Conservation (phyloP, 164 flowering plant genomes). For the Dillenia suffruticosa region DNA sequence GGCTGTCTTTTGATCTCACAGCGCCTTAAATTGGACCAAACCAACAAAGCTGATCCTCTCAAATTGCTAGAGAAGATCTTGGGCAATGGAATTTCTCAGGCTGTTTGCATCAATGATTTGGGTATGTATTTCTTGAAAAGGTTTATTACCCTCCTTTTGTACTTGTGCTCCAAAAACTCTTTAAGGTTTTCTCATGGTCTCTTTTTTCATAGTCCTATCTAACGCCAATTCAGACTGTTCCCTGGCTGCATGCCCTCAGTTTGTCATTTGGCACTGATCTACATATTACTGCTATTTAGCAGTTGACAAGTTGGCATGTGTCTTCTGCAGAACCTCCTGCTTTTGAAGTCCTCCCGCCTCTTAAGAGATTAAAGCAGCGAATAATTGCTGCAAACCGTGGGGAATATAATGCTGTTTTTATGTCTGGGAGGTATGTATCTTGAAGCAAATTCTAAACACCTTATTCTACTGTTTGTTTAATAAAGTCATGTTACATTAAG, state of each 20-base stretch:
- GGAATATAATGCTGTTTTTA: conserved; percentile 87
- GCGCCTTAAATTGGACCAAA: conserved; percentile 63
- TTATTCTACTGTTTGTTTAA: too few relatives aligned
- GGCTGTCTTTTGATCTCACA: conserved; percentile 23
- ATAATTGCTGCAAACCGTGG: conserved; percentile 81
- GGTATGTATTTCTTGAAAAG: conserved; percentile 36
- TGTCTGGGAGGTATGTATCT: conserved; percentile 86
- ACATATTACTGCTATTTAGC: too few relatives aligned
- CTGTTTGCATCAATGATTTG: conserved; percentile 89
- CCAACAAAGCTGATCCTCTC: conserved; percentile 74
- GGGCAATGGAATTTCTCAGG: conserved; percentile 70
- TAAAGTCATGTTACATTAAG: too few relatives aligned
- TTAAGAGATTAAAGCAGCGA: conserved; percentile 77
- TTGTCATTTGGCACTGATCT: too few relatives aligned
- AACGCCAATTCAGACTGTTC: too few relatives aligned
- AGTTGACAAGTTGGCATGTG: background rate
- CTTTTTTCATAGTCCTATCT: too few relatives aligned
- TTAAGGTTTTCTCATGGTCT: too few relatives aligned
- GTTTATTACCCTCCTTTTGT: background rate
- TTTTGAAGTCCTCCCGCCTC: conserved; percentile 86
- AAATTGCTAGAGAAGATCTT: conserved; percentile 69
- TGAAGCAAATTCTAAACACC: too few relatives aligned
- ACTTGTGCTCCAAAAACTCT: too few relatives aligned
- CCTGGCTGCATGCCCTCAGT: too few relatives aligned
- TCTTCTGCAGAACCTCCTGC: conserved; percentile 78